Evolutionary conservation across 768 basidiomycete genomes (phyloP).

Genomic region (Trichaptum fuscoviolaceum): DNA sequence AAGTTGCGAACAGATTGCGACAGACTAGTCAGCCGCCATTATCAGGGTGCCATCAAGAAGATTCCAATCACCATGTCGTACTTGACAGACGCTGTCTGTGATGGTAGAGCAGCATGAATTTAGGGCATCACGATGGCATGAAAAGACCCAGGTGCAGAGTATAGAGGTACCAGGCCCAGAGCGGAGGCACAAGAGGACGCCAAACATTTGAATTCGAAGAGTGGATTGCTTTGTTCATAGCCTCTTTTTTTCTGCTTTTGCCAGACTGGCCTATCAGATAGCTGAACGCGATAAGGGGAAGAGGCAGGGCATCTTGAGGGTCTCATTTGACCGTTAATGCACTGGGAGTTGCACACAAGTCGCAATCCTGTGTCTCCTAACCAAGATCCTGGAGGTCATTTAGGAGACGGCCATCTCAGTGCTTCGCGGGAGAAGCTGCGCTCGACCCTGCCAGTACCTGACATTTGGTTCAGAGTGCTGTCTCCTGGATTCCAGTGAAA

Average conservation of each 20-base stretch:
- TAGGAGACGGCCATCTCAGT: background rate
- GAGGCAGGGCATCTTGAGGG: background rate
- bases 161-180: background rate
- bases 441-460: background rate
- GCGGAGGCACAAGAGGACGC: background rate
- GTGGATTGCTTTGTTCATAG: background rate
- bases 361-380: background rate
- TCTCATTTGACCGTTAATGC: background rate
- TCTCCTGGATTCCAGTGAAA: background rate
- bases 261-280: too few relatives aligned
- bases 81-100: background rate
- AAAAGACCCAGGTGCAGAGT: background rate
- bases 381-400: background rate
- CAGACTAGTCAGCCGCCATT: background rate
- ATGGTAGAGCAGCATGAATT: background rate
- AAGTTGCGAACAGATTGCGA: background rate
- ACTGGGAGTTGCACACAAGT: background rate
- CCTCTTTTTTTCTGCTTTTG: too few relatives aligned
- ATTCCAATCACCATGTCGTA: background rate
- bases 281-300: background rate
- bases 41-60: background rate
- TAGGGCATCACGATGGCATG: background rate
- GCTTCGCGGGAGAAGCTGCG: background rate
- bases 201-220: background rate
- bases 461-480: background rate